Evolutionary conservation across 495 filamentous ascomycete species (phyloP), one percentile per base, ranked within the genome.

Genomic region (Hypoxylon fuscum): DNA sequence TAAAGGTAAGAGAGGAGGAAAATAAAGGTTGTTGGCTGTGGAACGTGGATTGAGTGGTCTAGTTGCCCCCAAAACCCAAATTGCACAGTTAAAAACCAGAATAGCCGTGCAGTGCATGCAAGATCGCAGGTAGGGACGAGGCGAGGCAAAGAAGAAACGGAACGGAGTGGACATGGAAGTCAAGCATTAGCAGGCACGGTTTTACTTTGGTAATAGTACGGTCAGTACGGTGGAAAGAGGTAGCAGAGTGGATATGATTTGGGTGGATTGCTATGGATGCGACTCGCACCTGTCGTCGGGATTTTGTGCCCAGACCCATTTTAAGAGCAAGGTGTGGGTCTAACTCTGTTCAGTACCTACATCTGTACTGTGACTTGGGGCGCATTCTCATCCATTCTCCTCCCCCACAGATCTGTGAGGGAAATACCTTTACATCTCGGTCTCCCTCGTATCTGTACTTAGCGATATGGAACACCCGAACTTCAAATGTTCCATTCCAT

Each of bases 221-320:
- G n/a, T n/a, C n/a, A n/a, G n/a, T n/a, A n/a, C n/a, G n/a, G n/a
- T n/a, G n/a, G n/a, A n/a, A n/a, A n/a, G n/a, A n/a, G 32, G 25
- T 27, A 8, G 25, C 25, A 27, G 25, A 27, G 25, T 27, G 25
- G 25, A 27, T 35, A 31, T 38, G 41, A 43, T 7, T 11, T 21
- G 1, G 7, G 40, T 23, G 22, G 17, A n/a, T 38, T 6, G 32
- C 5, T 38, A 14, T 40, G 37, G 47, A 52, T 61, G 55, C 57
- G 62, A 66, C 57, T 66, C 57, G 57, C 55, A 61, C 44, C 47
- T 58, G 63, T 61, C 62, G 55, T 56, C 63, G 63, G 63, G 57
- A 61, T 57, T 66, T 53, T 61, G 46, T 57, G 52, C 29, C 51
- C 27, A 57, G 50, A 35, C 56, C 62, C 38, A 53, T 54, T 45